A percentile compares a stretch with the other conserved stretches of the same genome.
Conservation (phyloP, 805 yeast genomes). For the Kluyveromyces siamensis region DNA sequence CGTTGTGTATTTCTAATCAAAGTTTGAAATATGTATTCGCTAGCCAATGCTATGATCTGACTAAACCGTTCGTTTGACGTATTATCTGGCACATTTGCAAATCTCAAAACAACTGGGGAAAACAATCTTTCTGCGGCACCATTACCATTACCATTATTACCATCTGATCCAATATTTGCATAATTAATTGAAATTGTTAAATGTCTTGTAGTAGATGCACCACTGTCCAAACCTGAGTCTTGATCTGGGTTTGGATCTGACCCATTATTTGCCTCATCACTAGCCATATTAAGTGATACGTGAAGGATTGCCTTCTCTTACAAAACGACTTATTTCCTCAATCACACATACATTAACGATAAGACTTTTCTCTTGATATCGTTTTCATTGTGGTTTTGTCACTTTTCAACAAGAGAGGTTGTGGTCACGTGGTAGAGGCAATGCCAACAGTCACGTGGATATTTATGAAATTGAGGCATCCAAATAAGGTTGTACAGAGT, state of each 20-base stretch:
- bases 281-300: background rate
- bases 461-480: too few species aligned
- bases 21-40: conserved; percentile 60
- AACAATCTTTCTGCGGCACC: background rate
- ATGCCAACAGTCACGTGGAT: background rate
- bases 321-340: background rate
- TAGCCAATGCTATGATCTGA: conserved; percentile 55
- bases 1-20: conserved; percentile 42
- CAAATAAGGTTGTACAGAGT: too few species aligned
- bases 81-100: conserved; percentile 56
- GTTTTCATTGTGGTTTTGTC: background rate
- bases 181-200: conserved; percentile 26
- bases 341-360: too few species aligned
- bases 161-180: conserved; percentile 12
- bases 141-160: conserved; percentile 1
- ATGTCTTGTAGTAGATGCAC: conserved; percentile 12
- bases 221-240: background rate
- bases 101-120: conserved; percentile 32
- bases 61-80: conserved; percentile 53
- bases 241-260: background rate
- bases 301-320: background rate
- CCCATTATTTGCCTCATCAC: background rate
- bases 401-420: too few species aligned
- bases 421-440: too few species aligned
- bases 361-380: background rate